A percentile compares a stretch with the other conserved stretches of the same genome.
Evolutionary conservation across 345 rosid genomes (phyloP).

Genomic region (Eucalyptus cloeziana): DNA sequence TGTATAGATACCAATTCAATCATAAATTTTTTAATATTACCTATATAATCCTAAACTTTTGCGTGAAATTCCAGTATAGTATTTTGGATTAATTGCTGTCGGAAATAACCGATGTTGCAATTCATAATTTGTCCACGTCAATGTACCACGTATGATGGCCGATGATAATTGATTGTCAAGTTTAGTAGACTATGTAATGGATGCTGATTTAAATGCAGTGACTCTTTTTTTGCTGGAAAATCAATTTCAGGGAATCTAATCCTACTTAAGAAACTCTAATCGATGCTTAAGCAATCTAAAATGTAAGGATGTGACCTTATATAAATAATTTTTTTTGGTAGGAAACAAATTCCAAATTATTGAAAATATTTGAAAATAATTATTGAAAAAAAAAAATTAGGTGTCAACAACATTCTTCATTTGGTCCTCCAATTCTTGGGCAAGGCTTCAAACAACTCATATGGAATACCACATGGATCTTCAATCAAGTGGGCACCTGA

Average conservation of each 20-base stretch:
- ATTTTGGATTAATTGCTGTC: accelerated
- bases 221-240: background rate
- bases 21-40: accelerated
- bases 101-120: background rate
- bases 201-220: background rate
- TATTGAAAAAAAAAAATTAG: background rate
- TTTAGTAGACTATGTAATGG: background rate
- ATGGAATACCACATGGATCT: background rate
- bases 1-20: background rate
- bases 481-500: background rate
- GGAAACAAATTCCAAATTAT: background rate
- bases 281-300: background rate
- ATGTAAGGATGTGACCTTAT: background rate
- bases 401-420: background rate
- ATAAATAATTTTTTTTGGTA: background rate
- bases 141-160: accelerated
- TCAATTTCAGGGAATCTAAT: background rate
- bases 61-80: accelerated
- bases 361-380: background rate
- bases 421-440: background rate
- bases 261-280: background rate
- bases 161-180: background rate
- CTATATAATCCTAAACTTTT: background rate
- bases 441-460: background rate
- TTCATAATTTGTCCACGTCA: accelerated